Percentiles rank a stretch among this genome's conserved stretches.
Evolutionary conservation across 441 rosid species (phyloP).

Genomic region (Pelargonium cotyledonis): DNA sequence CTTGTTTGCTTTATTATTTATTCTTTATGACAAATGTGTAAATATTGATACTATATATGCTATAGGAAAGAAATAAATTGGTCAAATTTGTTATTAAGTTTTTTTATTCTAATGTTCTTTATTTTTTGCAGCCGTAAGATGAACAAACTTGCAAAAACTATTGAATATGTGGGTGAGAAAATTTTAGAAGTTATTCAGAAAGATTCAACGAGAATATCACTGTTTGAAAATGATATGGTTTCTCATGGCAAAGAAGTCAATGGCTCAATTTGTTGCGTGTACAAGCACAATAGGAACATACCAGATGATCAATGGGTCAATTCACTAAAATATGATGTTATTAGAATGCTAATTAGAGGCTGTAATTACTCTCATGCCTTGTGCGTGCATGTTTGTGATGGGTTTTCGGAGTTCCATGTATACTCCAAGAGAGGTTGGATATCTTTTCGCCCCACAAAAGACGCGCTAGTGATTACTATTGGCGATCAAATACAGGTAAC

Average conservation of each 20-base stretch:
- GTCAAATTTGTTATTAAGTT: no score
- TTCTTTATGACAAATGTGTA: no score
- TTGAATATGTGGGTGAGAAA: constrained; percentile 52
- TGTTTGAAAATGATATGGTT: constrained; percentile 9
- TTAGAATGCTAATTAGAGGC: constrained; percentile 67
- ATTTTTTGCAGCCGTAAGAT: constrained; percentile 47
- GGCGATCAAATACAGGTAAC: constrained; percentile 65
- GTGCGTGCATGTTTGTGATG: constrained; percentile 48
- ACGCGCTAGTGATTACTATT: constrained; percentile 53
- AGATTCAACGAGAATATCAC: constrained; percentile 15
- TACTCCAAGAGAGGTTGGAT: constrained; percentile 86
- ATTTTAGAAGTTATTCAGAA: constrained; percentile 27
- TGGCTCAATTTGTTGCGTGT: constrained; percentile 35
- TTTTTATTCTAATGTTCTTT: no score
- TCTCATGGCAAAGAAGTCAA: constrained; percentile 23
- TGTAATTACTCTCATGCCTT: constrained; percentile 63
- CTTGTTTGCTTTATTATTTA: no score
- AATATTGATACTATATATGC: no score
- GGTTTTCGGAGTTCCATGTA: constrained; percentile 57
- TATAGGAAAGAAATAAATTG: no score
- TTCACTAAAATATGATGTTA: constrained; percentile 50
- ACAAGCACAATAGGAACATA: constrained; percentile 31
- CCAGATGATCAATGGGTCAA: constrained; percentile 23
- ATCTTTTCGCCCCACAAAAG: constrained; percentile 52
- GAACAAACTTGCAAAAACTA: constrained; percentile 31